Evolutionary conservation across 768 basidiomycete species (phyloP), one percentile per base, ranked within the genome.

Genomic region (Leccinum sublutescens): DNA sequence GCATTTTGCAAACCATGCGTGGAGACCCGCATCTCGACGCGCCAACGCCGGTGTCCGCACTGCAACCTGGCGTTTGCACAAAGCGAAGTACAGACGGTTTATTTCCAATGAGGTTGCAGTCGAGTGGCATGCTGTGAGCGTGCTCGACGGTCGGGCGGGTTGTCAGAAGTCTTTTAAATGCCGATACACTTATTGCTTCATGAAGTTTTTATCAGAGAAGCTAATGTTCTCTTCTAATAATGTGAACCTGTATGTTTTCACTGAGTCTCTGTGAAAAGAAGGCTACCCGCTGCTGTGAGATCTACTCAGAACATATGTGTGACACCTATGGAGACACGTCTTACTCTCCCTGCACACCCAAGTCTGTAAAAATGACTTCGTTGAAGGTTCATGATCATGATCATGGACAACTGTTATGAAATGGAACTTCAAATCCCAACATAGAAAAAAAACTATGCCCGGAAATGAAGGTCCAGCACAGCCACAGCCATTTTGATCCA

Each of bases 41-140:
- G 95, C 59, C 95, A 97, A 71, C 87, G 95, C 27, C 95, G 95
- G 72, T 98, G 95, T 75, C 95, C 95, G 23, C 87, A 89, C 6
- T 98, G 95, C 71, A 88, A 88, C 62, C 68, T 89, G 33, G 74
- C 81, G 1, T 98, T 98, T 75, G 87, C 88, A 5, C 84, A 87
- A 65, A 87, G 86, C 52, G 95, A 98, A 62, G 91, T 94, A n/a
- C 81, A 84, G 66, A 76, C 79, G 11, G 69, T 88, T 33, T 86
- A 78, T 66, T 85, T 88, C 72, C 85, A 86, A 66, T 81, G 61
- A 75, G 10, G 10, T 17, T 19, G 19, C 43, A 19, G 43, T 45
- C 43, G 43, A 45, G 43, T 19, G 43, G 43, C 43, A n/a, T 0
- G 40, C 31, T 11, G 9, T 31, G 40, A 40, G 40, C 17, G 17